A percentile compares a stretch with the other conserved stretches of the same genome.
These are phyloP conservation scores for Sclerotinia subarctica DNA, from an alignment of 2,329 filamentous ascomycete genomes.

Conservation along the genomic window DNA sequence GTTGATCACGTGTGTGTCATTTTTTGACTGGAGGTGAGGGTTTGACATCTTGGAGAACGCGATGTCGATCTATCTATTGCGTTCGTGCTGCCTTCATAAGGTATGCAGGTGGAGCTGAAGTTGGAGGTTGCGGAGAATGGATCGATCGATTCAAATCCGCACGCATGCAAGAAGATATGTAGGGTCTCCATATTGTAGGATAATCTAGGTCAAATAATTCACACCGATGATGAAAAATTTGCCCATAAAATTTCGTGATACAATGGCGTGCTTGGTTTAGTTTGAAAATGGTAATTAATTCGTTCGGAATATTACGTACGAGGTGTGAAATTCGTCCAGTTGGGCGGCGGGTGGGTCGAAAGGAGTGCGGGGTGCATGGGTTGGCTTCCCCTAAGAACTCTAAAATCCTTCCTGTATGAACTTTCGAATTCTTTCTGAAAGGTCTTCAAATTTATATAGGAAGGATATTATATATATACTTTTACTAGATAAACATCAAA, in stretches of 20 bases:
- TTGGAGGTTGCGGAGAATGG: not conserved
- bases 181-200: not conserved
- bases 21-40: not conserved
- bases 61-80: not conserved
- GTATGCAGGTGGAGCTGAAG: not conserved
- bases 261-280: not conserved
- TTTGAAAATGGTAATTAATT: not conserved
- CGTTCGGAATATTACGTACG: not conserved
- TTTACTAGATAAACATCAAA: too few relatives aligned
- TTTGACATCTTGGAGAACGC: not conserved
- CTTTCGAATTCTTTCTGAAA: too few relatives aligned
- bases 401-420: too few relatives aligned
- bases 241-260: not conserved
- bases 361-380: not conserved
- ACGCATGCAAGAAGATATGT: too few relatives aligned
- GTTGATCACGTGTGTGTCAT: not conserved
- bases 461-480: too few relatives aligned
- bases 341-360: not conserved
- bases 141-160: too few relatives aligned
- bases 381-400: too few relatives aligned
- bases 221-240: not conserved
- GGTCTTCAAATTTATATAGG: too few relatives aligned
- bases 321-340: not conserved
- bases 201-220: not conserved
- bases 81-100: not conserved